phyloP scores from a whole-genome alignment of 352 stramenopile genomes.

The Phytophthora europaea region DNA sequence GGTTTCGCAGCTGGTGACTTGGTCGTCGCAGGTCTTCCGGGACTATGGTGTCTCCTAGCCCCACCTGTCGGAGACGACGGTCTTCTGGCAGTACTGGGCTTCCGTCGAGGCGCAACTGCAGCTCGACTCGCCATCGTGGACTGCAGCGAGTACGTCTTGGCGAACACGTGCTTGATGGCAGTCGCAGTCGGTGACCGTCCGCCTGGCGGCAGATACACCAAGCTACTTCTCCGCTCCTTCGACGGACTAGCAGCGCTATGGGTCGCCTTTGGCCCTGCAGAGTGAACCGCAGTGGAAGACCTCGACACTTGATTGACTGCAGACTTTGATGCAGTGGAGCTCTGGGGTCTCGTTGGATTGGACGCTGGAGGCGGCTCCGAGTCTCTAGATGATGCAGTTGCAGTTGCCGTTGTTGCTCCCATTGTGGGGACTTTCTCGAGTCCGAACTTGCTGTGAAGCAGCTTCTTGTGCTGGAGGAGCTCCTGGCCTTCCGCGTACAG shows the following conservation, averaged over 20 bases:
- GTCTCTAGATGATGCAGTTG: not conserved
- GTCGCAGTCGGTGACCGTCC: slow-evolving; percentile 26
- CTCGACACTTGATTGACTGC: slow-evolving; percentile 8
- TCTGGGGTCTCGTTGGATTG: slow-evolving; percentile 1
- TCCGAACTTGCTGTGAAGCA: slow-evolving; percentile 69
- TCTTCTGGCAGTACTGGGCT: slow-evolving; percentile 10
- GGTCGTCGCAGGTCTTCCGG: not conserved
- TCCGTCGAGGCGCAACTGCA: slow-evolving; percentile 41
- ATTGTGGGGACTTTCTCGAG: slow-evolving; percentile 27
- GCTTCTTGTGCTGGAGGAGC: slow-evolving; percentile 66
- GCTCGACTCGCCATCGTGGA: slow-evolving; percentile 52
- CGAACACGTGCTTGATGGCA: slow-evolving; percentile 13
- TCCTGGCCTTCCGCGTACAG: slow-evolving; percentile 71
- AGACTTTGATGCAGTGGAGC: not conserved
- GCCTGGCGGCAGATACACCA: slow-evolving; percentile 38
- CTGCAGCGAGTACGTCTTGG: slow-evolving; percentile 50
- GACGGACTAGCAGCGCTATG: not conserved
- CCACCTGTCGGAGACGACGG: slow-evolving; percentile 12
- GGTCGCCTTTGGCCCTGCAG: not conserved
- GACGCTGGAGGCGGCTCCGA: not conserved
- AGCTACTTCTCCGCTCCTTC: slow-evolving; percentile 25
- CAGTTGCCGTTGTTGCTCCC: not conserved
- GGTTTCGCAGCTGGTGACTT: slow-evolving; percentile 15
- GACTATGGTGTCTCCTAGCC: not conserved
- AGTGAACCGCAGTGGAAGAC: not conserved